Evolutionary conservation across 2,329 filamentous ascomycete genomes (phyloP).

Genomic region (Fusarium falciforme): DNA sequence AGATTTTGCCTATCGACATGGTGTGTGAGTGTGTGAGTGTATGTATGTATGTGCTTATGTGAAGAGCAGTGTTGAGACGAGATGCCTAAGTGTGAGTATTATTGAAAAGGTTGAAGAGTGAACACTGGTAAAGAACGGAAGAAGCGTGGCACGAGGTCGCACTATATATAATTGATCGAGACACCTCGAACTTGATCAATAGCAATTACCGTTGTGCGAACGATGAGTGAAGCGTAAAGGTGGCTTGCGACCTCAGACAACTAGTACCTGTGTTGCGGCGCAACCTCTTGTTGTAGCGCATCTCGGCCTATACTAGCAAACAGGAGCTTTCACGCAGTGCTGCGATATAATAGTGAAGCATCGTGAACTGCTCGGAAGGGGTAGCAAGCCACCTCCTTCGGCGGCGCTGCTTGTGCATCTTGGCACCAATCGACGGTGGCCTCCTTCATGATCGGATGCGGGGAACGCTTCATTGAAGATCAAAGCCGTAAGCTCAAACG

Average conservation of each 20-base stretch:
- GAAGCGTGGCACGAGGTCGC: not conserved
- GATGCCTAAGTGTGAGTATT: not conserved
- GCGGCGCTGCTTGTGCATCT: conserved; percentile 9
- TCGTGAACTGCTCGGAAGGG: conserved; percentile 19
- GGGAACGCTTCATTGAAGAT: conserved; percentile 5
- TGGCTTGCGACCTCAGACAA: conserved; percentile 14
- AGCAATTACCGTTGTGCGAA: not conserved
- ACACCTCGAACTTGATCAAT: not conserved
- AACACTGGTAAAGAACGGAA: not conserved
- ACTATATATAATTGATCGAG: not conserved
- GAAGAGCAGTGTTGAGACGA: not conserved
- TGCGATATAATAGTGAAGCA: not conserved
- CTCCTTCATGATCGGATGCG: not conserved
- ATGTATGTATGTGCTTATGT: not conserved
- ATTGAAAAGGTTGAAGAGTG: not conserved
- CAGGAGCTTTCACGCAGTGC: conserved; percentile 9
- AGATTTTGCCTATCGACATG: conserved; percentile 41
- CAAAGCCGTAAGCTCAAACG: conserved; percentile 5
- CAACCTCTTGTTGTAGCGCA: not conserved
- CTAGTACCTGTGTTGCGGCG: conserved; percentile 7
- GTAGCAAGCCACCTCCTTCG: conserved; percentile 22
- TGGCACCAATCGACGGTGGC: conserved; percentile 10
- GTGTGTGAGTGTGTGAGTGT: not conserved
- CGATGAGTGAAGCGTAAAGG: not conserved
- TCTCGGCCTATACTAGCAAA: not conserved